These are phyloP conservation scores for Termitomyces sp. DNA, from an alignment of 768 basidiomycete genomes.

Conservation along the genomic window DNA sequence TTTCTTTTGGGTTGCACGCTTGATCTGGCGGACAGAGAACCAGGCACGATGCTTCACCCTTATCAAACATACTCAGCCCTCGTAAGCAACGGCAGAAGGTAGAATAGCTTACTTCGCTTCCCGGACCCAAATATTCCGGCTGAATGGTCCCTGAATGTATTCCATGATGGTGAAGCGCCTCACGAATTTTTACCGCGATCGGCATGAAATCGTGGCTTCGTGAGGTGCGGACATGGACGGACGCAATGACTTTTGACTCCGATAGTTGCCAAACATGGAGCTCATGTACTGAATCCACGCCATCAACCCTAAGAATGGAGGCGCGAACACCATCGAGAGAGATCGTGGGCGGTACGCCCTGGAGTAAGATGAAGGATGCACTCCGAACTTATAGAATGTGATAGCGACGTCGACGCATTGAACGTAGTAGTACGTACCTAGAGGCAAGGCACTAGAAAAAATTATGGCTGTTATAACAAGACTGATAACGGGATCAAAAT, in stretches of 20 bases:
- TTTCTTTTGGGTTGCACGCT: constrained; percentile 60
- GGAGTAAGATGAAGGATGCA: constrained; percentile 63
- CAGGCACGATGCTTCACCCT: constrained; percentile 53
- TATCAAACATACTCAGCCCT: constrained; percentile 11
- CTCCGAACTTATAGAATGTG: constrained; percentile 29
- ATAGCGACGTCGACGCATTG: background rate
- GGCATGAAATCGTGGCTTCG: constrained; percentile 87
- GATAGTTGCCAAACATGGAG: constrained; percentile 62
- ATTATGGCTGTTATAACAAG: constrained; percentile 86
- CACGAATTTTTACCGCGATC: constrained; percentile 77
- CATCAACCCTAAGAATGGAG: constrained; percentile 28
- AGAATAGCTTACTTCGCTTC: constrained; percentile 26
- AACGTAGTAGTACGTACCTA: constrained; percentile 26
- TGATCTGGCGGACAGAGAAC: constrained; percentile 67
- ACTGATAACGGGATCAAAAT: constrained; percentile 90
- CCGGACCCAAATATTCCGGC: constrained; percentile 63
- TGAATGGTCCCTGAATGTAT: constrained; percentile 95
- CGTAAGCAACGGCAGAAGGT: background rate
- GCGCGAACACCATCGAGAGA: constrained; percentile 43
- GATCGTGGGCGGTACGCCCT: constrained; percentile 44
- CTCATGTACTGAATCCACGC: constrained; percentile 12
- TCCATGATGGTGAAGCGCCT: constrained; percentile 81
- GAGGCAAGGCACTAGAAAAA: constrained; percentile 45
- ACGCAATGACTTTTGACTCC: constrained; percentile 91
- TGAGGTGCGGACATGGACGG: constrained; percentile 87